These are phyloP conservation scores for Solanum chilense DNA, from an alignment of 257 asterid genomes.

Conservation along the genomic window DNA sequence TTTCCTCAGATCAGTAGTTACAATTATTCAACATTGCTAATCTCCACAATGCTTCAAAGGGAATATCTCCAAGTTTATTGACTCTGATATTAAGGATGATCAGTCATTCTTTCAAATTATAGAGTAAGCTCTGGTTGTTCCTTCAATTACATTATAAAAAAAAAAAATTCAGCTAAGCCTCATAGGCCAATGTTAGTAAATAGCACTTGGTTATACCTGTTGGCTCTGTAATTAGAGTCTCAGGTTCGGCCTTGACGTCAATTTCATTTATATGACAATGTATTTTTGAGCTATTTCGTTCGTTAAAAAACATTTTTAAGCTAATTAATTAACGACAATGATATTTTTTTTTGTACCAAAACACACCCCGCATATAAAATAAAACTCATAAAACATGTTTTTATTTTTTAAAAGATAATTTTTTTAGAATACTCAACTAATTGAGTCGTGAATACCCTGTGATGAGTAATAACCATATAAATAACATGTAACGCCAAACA, in stretches of 20 bases:
- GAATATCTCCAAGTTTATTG: neutral
- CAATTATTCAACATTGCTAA: neutral
- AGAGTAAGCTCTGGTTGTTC: neutral
- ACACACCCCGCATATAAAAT: too few relatives aligned
- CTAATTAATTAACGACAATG: too few relatives aligned
- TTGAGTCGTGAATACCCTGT: too few relatives aligned
- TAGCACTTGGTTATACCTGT: neutral
- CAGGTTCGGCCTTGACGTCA: neutral
- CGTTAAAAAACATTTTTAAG: too few relatives aligned
- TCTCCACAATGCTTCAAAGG: neutral
- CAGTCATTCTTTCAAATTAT: neutral
- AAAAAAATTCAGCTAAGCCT: neutral
- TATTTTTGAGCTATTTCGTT: too few relatives aligned
- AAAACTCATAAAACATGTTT: too few relatives aligned
- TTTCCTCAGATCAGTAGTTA: neutral
- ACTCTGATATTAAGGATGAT: neutral
- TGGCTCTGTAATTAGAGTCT: neutral
- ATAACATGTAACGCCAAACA: too few relatives aligned
- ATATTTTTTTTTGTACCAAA: too few relatives aligned
- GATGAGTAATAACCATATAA: too few relatives aligned
- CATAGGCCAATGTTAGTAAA: neutral
- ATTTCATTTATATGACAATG: neutral
- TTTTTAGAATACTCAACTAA: too few relatives aligned
- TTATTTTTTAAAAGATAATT: too few relatives aligned
- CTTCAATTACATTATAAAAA: neutral